Percentiles rank a stretch among this genome's conserved stretches.
phyloP scores from a whole-genome alignment of 495 filamentous ascomycete species.

The Hyaloscypha bicolor region DNA sequence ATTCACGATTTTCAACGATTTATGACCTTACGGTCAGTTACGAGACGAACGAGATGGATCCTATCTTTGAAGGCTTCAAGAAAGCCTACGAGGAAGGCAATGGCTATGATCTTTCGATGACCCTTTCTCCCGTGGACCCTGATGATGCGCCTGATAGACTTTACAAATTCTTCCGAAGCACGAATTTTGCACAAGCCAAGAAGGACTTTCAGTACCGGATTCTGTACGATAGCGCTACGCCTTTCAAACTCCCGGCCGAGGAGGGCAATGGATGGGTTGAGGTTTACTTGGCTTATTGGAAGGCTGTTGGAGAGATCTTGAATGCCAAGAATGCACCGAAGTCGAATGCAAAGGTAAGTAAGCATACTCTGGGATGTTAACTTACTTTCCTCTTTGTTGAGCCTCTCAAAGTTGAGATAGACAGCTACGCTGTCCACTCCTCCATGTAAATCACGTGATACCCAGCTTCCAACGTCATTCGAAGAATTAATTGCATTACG shows the following conservation, averaged over 20 bases:
- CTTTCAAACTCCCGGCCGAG: slow-evolving; percentile 55
- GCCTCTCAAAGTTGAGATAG: not conserved
- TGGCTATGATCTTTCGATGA: slow-evolving; percentile 67
- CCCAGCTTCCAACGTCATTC: not conserved
- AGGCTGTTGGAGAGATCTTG: slow-evolving; percentile 69
- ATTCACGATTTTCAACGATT: slow-evolving; percentile 10
- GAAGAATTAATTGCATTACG: not conserved
- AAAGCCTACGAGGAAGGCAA: slow-evolving; percentile 54
- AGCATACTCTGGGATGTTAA: slow-evolving; percentile 23
- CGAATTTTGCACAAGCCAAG: slow-evolving; percentile 56
- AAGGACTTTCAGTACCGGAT: slow-evolving; percentile 62
- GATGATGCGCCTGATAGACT: slow-evolving; percentile 59
- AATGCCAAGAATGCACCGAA: slow-evolving; percentile 48
- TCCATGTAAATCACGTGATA: not conserved
- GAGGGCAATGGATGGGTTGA: slow-evolving; percentile 80
- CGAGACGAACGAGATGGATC: slow-evolving; percentile 55
- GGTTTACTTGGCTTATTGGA: slow-evolving; percentile 83
- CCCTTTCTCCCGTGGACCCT: slow-evolving; percentile 67
- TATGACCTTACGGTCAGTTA: slow-evolving; percentile 13
- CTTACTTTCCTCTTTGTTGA: not conserved
- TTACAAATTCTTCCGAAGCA: slow-evolving; percentile 61
- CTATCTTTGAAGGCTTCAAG: slow-evolving; percentile 62
- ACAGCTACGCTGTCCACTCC: not conserved
- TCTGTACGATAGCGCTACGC: slow-evolving; percentile 52
- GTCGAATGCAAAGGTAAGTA: slow-evolving; percentile 36